Evolutionary conservation across 225 moss, liverwort and hornwort genomes (phyloP).

Genomic region (Rhytidiadelphus loreus): DNA sequence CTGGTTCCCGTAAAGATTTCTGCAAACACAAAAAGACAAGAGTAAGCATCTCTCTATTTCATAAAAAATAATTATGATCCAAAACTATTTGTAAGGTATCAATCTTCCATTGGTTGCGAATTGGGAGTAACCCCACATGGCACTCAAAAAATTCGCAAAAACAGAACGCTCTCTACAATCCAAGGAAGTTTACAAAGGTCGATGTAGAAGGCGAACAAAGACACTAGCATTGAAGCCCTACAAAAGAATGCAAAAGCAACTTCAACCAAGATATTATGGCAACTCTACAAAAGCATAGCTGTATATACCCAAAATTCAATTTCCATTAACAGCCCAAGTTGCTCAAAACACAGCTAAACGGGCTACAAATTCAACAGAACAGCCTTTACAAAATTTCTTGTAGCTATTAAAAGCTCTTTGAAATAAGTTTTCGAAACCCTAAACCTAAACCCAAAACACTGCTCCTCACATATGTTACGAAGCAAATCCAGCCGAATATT

Average conservation of each 20-base stretch:
- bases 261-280: neutral
- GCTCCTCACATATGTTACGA: neutral
- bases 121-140: neutral
- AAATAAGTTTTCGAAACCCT: neutral
- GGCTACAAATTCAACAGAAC: neutral
- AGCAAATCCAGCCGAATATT: neutral
- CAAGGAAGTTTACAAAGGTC: neutral
- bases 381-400: neutral
- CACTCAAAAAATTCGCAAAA: neutral
- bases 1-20: constrained; percentile 43
- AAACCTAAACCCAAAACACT: neutral
- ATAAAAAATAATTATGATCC: neutral
- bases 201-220: neutral
- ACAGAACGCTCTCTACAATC: neutral
- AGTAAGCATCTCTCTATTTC: neutral
- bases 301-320: neutral
- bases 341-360: neutral
- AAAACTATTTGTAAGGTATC: neutral
- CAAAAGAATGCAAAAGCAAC: neutral
- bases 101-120: neutral
- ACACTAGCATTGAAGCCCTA: neutral
- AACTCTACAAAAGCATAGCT: neutral
- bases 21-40: constrained; percentile 7
- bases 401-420: neutral
- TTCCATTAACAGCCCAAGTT: neutral